Evolutionary conservation across 176 grass and related monocot species (phyloP), one percentile per base, ranked within the genome.

Genomic region (Paspalum vaginatum): DNA sequence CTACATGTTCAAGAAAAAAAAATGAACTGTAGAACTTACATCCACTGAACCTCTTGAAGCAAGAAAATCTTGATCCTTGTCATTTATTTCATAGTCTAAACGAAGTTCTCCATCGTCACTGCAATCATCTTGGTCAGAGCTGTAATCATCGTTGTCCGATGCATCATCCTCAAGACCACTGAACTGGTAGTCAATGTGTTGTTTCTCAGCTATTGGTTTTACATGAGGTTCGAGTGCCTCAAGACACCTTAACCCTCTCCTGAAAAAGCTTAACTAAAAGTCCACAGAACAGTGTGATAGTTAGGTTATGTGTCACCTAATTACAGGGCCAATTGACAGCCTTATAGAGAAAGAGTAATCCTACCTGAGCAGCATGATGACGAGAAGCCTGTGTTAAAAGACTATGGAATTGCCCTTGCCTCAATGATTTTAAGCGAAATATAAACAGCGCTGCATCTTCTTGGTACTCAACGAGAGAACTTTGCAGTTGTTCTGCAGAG

Each of bases 281-380:
- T 67, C 51, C 24, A 84, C 65, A 75, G 5, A 44, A 51, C 46
- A 66, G 21, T 20, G 51, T 43, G 25, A 78, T 73, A 80, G 52
- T 74, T 78, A 84, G 52, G 54, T 80, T 72, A 55, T 66, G 47
- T 72, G 20, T 54, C 63, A 85, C 32, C 62, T 11, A 56, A 82
- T 81, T 6, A 32, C 57, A 68, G 21, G 57, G 46, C 58, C 27
- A 72, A 84, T 65, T 74, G 51, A 87, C 38, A 75, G 45, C 13
- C 14, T 72, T 39, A 55, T 45, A 46, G 45, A 59, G 20, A 74
- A 74, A 79, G 17, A 56, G 12, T 20, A 65, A 62, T 49, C 47
- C 26, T 87, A 98, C 95, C 90, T 93, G 95, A 67, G 92, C 88
- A 67, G 95, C 95, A 94, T 98, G 81, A 79, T 98, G 92, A 16